These are phyloP conservation scores for Pulveroboletus sp. DNA, from an alignment of 768 basidiomycete genomes.

Conservation along the genomic window DNA sequence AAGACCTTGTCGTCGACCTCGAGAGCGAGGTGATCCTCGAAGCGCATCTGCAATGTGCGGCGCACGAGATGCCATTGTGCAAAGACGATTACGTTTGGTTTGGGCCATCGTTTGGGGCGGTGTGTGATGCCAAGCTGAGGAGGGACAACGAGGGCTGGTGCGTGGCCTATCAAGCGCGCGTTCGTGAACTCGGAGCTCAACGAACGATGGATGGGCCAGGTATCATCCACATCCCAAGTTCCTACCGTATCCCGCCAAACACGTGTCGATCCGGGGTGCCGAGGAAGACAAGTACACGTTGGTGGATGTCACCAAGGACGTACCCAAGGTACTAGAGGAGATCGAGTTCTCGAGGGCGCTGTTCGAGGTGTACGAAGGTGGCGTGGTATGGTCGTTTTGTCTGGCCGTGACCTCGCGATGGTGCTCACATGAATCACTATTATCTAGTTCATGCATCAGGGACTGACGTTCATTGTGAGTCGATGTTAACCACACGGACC, in stretches of 20 bases:
- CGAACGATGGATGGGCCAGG: conserved; percentile 39
- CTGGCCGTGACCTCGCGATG: neutral
- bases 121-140: conserved; percentile 59
- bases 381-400: conserved; percentile 50
- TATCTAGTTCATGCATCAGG: conserved; percentile 81
- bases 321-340: conserved; percentile 61
- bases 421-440: conserved; percentile 1
- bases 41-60: conserved; percentile 86
- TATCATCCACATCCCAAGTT: conserved; percentile 80
- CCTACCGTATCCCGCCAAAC: conserved; percentile 69
- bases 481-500: too few relatives aligned
- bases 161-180: conserved; percentile 9
- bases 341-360: conserved; percentile 78
- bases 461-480: conserved; percentile 70
- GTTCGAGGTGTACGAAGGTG: conserved; percentile 89
- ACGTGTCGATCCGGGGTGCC: conserved; percentile 70
- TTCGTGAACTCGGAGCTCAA: neutral
- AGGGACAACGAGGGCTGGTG: conserved; percentile 82
- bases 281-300: conserved; percentile 78
- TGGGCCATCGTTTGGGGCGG: conserved; percentile 50
- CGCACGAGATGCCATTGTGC: conserved; percentile 77
- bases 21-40: conserved; percentile 74
- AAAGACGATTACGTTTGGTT: conserved; percentile 68
- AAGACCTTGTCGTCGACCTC: conserved; percentile 67
- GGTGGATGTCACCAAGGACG: conserved; percentile 53